Percentiles rank a stretch among this genome's conserved stretches.
Evolutionary conservation across 257 asterid genomes (phyloP).

Genomic region (Fraxinus americana): DNA sequence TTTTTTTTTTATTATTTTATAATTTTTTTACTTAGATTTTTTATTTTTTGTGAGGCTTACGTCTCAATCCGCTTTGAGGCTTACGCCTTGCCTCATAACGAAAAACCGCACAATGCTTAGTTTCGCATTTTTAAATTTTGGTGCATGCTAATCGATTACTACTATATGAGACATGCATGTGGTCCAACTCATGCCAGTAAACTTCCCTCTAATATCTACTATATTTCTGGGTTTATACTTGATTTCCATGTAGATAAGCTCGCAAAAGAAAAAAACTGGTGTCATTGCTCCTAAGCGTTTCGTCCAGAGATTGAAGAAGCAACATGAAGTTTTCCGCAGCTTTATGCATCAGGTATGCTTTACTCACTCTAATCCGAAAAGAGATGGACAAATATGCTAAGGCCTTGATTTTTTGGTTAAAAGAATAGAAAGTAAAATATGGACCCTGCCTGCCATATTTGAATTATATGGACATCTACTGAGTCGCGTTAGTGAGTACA

Average conservation of each 20-base stretch:
- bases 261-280: constrained; percentile 90
- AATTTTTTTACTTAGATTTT: too few relatives aligned
- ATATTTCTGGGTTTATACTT: constrained; percentile 11
- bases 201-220: constrained; percentile 1
- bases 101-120: too few relatives aligned
- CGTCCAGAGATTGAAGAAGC: constrained; percentile 85
- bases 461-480: neutral
- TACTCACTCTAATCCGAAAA: constrained; percentile 11
- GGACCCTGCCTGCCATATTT: constrained; percentile 3
- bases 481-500: neutral
- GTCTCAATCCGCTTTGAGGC: too few relatives aligned
- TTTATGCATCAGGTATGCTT: constrained; percentile 90
- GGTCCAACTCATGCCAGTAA: constrained; percentile 3
- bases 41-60: too few relatives aligned
- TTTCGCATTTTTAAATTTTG: too few relatives aligned
- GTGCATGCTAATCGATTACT: neutral
- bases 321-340: constrained; percentile 88
- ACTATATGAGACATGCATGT: constrained; percentile 1
- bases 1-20: too few relatives aligned
- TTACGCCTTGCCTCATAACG: too few relatives aligned
- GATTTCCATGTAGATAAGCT: constrained; percentile 67
- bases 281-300: constrained; percentile 93
- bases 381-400: neutral
- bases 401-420: neutral
- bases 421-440: neutral